phyloP scores from a whole-genome alignment of 2,329 filamentous ascomycete genomes.

The Penicillium crustosum region DNA sequence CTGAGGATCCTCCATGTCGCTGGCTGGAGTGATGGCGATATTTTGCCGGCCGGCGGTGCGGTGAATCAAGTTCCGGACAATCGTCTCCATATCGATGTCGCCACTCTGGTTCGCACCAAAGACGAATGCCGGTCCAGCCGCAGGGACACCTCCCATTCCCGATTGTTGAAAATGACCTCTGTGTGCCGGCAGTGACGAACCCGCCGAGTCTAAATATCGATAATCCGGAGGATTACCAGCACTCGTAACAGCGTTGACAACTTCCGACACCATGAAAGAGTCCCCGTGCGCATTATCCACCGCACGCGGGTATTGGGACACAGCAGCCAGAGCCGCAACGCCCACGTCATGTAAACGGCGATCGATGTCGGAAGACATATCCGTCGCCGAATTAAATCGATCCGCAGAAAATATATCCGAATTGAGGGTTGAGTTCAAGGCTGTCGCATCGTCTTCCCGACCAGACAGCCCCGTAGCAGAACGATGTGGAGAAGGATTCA shows the following conservation, averaged over 20 bases:
- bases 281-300: constrained; percentile 18
- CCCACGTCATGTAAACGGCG: constrained; percentile 24
- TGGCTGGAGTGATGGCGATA: constrained; percentile 24
- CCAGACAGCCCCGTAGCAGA: constrained; percentile 1
- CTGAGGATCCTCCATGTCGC: constrained; percentile 16
- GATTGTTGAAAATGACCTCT: neutral
- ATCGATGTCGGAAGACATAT: constrained; percentile 21
- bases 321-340: constrained; percentile 32
- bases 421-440: neutral
- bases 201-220: constrained; percentile 2
- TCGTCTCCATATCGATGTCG: constrained; percentile 20
- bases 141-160: neutral
- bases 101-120: constrained; percentile 5
- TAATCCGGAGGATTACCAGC: neutral
- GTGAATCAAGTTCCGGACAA: constrained; percentile 22
- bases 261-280: constrained; percentile 27
- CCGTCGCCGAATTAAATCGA: neutral
- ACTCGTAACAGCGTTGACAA: constrained; percentile 31
- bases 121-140: constrained; percentile 20
- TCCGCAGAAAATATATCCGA: constrained; percentile 1
- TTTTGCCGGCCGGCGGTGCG: constrained; percentile 16
- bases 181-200: neutral
- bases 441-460: constrained; percentile 3
- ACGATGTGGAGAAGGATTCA: constrained; percentile 18
- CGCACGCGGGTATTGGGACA: constrained; percentile 29